A percentile compares a stretch with the other conserved stretches of the same genome.
These are phyloP conservation scores for Gymnopus androsaceus DNA, from an alignment of 1,284 basidiomycete genomes.

Conservation along the genomic window DNA sequence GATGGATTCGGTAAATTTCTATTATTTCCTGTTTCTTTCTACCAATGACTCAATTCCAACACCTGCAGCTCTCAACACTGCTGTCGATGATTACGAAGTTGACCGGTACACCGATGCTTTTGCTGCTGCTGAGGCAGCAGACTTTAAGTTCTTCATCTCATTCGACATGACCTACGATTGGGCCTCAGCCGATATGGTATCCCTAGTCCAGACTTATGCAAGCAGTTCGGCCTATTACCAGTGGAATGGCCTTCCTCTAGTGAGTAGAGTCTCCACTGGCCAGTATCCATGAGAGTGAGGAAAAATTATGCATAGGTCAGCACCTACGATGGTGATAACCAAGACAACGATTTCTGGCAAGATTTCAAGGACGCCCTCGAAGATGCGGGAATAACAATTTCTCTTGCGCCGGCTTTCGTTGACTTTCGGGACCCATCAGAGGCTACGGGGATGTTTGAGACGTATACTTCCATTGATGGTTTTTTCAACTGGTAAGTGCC, in stretches of 20 bases:
- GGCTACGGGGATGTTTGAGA: conserved; percentile 27
- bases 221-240: conserved; percentile 25
- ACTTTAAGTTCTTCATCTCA: conserved; percentile 35
- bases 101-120: conserved; percentile 30
- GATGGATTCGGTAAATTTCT: conserved; percentile 30
- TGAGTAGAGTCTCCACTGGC: no score
- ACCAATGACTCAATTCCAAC: not conserved
- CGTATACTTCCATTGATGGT: conserved; percentile 34
- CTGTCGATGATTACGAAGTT: conserved; percentile 28
- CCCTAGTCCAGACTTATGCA: conserved; percentile 24
- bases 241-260: conserved; percentile 31
- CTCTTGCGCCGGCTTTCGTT: conserved; percentile 35
- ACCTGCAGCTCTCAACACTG: conserved; percentile 23
- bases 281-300: no score
- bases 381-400: conserved; percentile 28
- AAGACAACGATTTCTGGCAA: conserved; percentile 32
- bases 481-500: conserved; percentile 43
- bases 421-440: conserved; percentile 30
- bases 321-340: conserved; percentile 30
- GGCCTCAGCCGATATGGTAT: conserved; percentile 26
- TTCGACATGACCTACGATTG: conserved; percentile 34
- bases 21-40: not conserved
- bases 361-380: conserved; percentile 29
- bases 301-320: no score
- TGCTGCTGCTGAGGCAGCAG: conserved; percentile 28